Evolutionary conservation across 192 early-diverging fungal species (phyloP).

Genomic region (Backusella sp.): DNA sequence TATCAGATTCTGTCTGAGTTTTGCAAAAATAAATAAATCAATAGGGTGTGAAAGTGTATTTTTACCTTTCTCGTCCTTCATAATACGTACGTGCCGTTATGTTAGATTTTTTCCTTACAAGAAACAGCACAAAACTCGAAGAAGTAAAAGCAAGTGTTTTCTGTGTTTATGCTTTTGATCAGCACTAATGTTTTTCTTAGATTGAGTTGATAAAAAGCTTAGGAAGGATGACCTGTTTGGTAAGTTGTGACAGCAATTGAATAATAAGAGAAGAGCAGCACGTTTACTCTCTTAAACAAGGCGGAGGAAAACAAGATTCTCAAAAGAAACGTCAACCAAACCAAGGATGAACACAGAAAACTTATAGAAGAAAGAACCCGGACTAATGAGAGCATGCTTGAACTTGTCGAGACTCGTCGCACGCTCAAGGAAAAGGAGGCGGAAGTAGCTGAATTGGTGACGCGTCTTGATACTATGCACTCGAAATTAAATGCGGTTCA

Average conservation of each 20-base stretch:
- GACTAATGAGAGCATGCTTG: not conserved
- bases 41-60: not conserved
- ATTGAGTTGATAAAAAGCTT: not conserved
- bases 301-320: not conserved
- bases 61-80: not conserved
- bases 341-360: not conserved
- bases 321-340: not conserved
- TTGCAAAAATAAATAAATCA: no score
- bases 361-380: not conserved
- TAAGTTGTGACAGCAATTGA: not conserved
- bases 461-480: not conserved
- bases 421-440: not conserved
- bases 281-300: not conserved
- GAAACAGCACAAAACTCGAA: not conserved
- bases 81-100: not conserved
- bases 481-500: not conserved
- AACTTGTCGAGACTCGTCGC: not conserved
- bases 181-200: not conserved
- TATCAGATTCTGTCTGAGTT: no score
- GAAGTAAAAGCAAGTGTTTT: not conserved
- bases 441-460: not conserved
- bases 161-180: not conserved
- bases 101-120: not conserved
- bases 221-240: not conserved
- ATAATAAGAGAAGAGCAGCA: not conserved